Conservation (phyloP, 306 rosid species). For the Sindora glabra region DNA sequence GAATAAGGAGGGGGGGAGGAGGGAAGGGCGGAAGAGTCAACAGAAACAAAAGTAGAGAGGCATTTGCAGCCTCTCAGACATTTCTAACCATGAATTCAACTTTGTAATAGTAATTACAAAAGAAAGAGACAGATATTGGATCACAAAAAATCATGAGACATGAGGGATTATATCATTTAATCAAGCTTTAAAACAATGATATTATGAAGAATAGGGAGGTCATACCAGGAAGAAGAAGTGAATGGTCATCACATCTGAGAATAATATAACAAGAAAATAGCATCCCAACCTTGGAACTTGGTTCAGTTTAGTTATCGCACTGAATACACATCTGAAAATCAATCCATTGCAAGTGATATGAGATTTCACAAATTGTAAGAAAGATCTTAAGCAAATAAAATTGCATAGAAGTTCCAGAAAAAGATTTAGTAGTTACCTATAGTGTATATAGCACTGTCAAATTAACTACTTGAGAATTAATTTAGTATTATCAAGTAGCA, state of each 20-base stretch:
- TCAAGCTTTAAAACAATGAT: neutral
- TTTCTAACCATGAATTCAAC: neutral
- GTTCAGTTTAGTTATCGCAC: conserved; percentile 76
- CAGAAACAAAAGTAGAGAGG: neutral
- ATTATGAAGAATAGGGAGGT: conserved; percentile 12
- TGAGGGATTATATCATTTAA: neutral
- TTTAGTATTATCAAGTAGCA: too few species aligned
- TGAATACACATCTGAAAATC: conserved; percentile 71
- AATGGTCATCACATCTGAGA: conserved; percentile 75
- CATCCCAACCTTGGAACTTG: conserved; percentile 77
- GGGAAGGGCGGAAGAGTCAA: too few species aligned
- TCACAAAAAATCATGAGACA: neutral
- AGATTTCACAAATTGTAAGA: neutral
- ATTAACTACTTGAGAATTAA: too few species aligned
- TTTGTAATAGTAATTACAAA: neutral
- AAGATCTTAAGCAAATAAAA: neutral
- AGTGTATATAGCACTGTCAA: too few species aligned
- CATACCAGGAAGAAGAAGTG: conserved; percentile 94
- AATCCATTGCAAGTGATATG: conserved; percentile 12
- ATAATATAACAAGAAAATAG: conserved; percentile 72
- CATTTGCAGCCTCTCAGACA: neutral
- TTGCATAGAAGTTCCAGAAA: too few species aligned
- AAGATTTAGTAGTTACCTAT: too few species aligned
- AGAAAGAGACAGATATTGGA: neutral
- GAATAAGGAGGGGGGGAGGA: too few species aligned